Conservation (phyloP, 2,329 filamentous ascomycete species). For the Helminthosporium solani region DNA sequence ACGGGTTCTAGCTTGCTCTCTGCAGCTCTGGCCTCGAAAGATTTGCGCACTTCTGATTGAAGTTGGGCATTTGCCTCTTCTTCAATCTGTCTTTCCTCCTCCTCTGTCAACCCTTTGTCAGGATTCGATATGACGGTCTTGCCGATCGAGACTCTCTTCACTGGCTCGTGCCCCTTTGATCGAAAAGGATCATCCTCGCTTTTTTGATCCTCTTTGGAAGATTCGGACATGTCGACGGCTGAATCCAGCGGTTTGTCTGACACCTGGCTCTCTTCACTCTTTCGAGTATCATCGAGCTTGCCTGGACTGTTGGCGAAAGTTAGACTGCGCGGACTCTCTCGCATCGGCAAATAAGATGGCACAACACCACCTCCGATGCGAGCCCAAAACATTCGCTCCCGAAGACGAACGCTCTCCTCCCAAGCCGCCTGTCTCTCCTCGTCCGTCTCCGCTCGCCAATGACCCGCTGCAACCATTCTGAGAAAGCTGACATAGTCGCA, state of each 20-base stretch:
- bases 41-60: constrained; percentile 31
- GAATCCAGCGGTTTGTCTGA: constrained; percentile 23
- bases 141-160: constrained; percentile 42
- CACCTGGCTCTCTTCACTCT: constrained; percentile 31
- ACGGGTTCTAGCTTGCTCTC: constrained; percentile 20
- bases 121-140: constrained; percentile 35
- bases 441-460: constrained; percentile 80
- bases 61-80: constrained; percentile 39
- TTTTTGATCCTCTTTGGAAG: constrained; percentile 16
- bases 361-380: constrained; percentile 89
- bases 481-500: constrained; percentile 93
- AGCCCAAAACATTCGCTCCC: constrained; percentile 97
- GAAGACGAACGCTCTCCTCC: constrained; percentile 87
- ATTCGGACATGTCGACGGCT: constrained; percentile 25
- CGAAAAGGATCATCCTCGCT: constrained; percentile 40
- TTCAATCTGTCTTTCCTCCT: constrained; percentile 39
- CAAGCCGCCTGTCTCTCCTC: constrained; percentile 86
- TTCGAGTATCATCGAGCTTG: constrained; percentile 20
- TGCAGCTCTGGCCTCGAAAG: constrained; percentile 16
- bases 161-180: constrained; percentile 20
- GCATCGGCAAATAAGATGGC: constrained; percentile 55
- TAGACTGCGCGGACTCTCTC: constrained; percentile 37
- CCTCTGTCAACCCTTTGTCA: constrained; percentile 15
- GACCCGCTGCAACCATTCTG: constrained; percentile 86
- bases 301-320: constrained; percentile 25